phyloP scores from a whole-genome alignment of 306 rosid species.

The Prunus dulcis region DNA sequence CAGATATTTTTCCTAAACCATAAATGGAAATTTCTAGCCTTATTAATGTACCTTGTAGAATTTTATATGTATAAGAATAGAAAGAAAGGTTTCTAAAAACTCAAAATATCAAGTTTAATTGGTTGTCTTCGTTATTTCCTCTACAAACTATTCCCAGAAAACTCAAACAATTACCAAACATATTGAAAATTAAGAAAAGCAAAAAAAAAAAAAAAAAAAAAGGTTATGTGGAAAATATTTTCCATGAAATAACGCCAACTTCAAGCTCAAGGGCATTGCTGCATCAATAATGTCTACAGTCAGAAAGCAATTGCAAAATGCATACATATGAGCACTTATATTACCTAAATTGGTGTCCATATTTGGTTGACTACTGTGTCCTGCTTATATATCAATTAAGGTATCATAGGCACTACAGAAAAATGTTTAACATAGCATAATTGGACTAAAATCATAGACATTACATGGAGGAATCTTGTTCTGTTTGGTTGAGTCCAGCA shows the following conservation, averaged over 20 bases:
- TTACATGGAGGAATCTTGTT: too few relatives aligned
- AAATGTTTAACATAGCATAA: too few relatives aligned
- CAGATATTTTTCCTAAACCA: not conserved
- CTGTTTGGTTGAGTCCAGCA: not conserved
- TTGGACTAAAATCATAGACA: too few relatives aligned
- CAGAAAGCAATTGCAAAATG: conserved; percentile 7
- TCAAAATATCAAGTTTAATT: not conserved
- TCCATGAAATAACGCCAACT: conserved; percentile 61
- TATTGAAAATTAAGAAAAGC: not conserved
- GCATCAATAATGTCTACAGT: conserved; percentile 31
- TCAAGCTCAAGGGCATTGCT: conserved; percentile 88
- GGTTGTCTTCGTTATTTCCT: not conserved
- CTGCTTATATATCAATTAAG: not conserved
- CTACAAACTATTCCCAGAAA: not conserved
- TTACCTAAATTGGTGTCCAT: not conserved
- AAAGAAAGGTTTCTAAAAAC: not conserved
- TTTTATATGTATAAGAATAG: not conserved
- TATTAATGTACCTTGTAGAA: not conserved
- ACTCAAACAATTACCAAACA: not conserved
- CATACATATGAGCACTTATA: not conserved
- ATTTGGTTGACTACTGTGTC: not conserved
- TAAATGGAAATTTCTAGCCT: not conserved
- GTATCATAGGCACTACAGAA: too few relatives aligned
- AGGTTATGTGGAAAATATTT: not conserved
- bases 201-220: not conserved